Evolutionary conservation across 306 rosid genomes (phyloP), one percentile per base, ranked within the genome.

Genomic region (Phaseolus lunatus): DNA sequence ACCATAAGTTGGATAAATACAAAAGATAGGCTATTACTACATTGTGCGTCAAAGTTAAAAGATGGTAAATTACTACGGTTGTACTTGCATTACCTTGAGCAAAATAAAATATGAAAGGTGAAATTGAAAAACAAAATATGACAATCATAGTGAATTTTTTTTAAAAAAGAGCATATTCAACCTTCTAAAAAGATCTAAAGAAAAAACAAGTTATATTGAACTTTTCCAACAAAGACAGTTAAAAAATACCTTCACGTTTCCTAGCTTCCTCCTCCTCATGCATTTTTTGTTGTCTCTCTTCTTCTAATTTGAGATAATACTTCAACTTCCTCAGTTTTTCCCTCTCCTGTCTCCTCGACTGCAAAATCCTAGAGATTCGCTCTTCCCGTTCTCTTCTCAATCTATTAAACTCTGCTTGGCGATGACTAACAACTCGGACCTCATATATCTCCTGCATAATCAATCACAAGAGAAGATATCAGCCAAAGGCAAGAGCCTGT

Each of bases 231-330:
- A 72, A 59, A 39, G 20, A 1, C 13, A 27, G 22, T 9, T 0
- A 62, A 59, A 70, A 56, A 53, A 11, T 70, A 96, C 99, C 98
- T 91, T 96, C 98, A 4, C 12, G 94, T 79, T 85, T 93, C 49
- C 82, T 80, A 16, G 93, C 92, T 83, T 96, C 98, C 86, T 92
- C 98, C 80, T 88, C 97, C 86, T 89, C 98, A 0, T 11, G 88
- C 86, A 89, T 77, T 79, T 80, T 96, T 53, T 69, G 83, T 16
- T 65, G 88, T 47, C 87, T 91, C 84, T 96, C 99, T 80, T 96
- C 99, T 77, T 96, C 98, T 16, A 84, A 57, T 66, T 78, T 85
- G 63, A 96, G 89, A 78, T 87, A 92, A 76, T 65, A 91, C 78
- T 90, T 91, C 77, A 86, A 85, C 90, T 92, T 96, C 81, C 99